Base-by-base conservation (phyloP, 2,329 filamentous ascomycete species). In the Myriosclerotinia curreyana region DNA sequence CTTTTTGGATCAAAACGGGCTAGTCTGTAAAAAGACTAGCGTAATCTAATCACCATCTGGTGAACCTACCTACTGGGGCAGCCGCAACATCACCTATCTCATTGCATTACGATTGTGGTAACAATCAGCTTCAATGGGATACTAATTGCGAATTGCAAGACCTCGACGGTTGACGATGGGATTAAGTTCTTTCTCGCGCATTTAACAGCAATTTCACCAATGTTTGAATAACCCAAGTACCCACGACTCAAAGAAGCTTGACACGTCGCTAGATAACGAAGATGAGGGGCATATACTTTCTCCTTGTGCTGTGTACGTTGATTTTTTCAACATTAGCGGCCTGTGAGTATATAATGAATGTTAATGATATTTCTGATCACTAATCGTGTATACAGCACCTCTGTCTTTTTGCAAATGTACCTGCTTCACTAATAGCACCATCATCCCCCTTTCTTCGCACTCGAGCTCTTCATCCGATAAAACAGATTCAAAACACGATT, bases 361-460 rank as follows among this genome's bases (percentile, higher is more conserved):
- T 22, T 36, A 11, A 48, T 14, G n/a, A n/a, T 14, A 50, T 51
- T 11, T 22, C 22, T 15, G 52, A 11, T 11, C 38, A 17, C 73
- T 73, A 67, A 75, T 68, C 62, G 28, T n/a, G 38, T 44, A 17
- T 20, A 25, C 71, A 87, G 85, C 82, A 40, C 81, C 84, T 51
- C 85, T 84, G 22, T 84, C 83, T 2, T 88, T 88, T 74, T 88
- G 86, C 80, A 88, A 88, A 80, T 88, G 86, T 77, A 88, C 84
- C 69, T 88, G 86, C 77, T 86, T 86, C 78, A 84, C 83, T 70
- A 88, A 88, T 78, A 86, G 83, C 79, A 88, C 85, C 69, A 86
- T 88, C 71, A 86, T 88, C 72, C 80, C 82, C 17, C 80, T 87
- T 12, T 82, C 71, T 66, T 74, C 67, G 65, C 73, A 68, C 67